A percentile compares a stretch with the other conserved stretches of the same genome.
These are phyloP conservation scores for Fusarium circinatum DNA, from an alignment of 2,329 filamentous ascomycete species.

Conservation along the genomic window DNA sequence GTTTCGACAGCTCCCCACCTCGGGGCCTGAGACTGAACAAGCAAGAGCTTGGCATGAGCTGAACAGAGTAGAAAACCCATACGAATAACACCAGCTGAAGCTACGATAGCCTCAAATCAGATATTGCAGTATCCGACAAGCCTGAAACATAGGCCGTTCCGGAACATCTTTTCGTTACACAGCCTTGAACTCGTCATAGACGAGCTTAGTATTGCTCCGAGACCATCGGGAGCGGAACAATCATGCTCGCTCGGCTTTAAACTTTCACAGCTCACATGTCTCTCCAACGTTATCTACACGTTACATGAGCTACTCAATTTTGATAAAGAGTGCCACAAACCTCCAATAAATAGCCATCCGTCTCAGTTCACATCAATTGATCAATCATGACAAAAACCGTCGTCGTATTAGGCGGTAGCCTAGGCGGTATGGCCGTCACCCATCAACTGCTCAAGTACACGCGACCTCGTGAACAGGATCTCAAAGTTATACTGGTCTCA, in stretches of 20 bases:
- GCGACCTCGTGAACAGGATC: constrained; percentile 53
- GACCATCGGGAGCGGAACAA: constrained; percentile 14
- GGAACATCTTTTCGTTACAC: constrained; percentile 1
- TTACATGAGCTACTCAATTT: not conserved
- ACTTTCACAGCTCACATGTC: constrained; percentile 5
- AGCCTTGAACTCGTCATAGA: constrained; percentile 34
- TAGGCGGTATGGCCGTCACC: constrained; percentile 62
- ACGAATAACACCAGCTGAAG: not conserved
- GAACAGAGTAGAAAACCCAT: not conserved
- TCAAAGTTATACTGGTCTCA: constrained; percentile 66
- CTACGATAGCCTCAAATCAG: not conserved
- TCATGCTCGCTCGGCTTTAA: constrained; percentile 5
- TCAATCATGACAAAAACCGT: constrained; percentile 60
- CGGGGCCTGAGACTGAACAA: not conserved
- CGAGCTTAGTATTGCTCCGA: constrained; percentile 13
- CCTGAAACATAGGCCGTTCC: constrained; percentile 18
- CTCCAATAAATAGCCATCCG: not conserved
- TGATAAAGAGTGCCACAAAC: not conserved
- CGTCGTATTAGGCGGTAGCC: constrained; percentile 64
- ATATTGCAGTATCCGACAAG: not conserved
- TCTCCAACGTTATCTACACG: not conserved
- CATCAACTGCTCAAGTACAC: constrained; percentile 66
- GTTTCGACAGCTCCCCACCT: not conserved
- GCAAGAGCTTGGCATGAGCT: not conserved
- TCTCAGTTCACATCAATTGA: not conserved